phyloP scores from a whole-genome alignment of 345 rosid genomes.

The Toxicodendron radicans region DNA sequence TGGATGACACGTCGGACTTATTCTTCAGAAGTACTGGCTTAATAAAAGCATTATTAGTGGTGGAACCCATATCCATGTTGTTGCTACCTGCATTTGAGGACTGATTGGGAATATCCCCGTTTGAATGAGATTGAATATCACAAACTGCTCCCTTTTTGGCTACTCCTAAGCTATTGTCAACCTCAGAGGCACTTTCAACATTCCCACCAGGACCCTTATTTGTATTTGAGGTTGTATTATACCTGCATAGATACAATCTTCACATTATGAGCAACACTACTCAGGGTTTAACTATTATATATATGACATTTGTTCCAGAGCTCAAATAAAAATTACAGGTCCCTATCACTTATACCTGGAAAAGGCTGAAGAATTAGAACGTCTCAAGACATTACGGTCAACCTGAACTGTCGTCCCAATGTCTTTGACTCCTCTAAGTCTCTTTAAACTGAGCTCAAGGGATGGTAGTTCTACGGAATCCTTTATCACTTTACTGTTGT shows the following conservation, averaged over 20 bases:
- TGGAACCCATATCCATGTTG: constrained; percentile 51
- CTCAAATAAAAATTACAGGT: not conserved
- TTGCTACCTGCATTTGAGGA: constrained; percentile 45
- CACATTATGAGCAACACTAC: not conserved
- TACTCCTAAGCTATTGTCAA: constrained; percentile 26
- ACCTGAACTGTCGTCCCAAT: constrained; percentile 24
- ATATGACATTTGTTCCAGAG: not conserved
- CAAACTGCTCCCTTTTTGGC: constrained; percentile 26
- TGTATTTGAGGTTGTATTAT: constrained; percentile 38
- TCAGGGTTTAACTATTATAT: constrained; percentile 12
- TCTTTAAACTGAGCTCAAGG: constrained; percentile 35
- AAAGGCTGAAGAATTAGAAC: constrained; percentile 53
- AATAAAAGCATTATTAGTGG: constrained; percentile 35
- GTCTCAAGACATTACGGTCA: constrained; percentile 57
- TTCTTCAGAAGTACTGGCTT: constrained; percentile 34
- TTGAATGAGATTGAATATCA: constrained; percentile 32
- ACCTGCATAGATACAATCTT: constrained; percentile 34
- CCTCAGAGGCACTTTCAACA: constrained; percentile 29
- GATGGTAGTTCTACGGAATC: constrained; percentile 33
- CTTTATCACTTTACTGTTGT: constrained; percentile 26
- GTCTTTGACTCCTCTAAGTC: constrained; percentile 40
- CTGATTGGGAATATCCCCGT: constrained; percentile 40
- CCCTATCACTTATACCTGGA: constrained; percentile 38
- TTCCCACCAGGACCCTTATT: constrained; percentile 32
- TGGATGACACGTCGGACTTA: constrained; percentile 39